Percentiles rank a stretch among this genome's conserved stretches.
These are phyloP conservation scores for Dicorynia guianensis DNA, from an alignment of 306 rosid genomes.

Conservation along the genomic window DNA sequence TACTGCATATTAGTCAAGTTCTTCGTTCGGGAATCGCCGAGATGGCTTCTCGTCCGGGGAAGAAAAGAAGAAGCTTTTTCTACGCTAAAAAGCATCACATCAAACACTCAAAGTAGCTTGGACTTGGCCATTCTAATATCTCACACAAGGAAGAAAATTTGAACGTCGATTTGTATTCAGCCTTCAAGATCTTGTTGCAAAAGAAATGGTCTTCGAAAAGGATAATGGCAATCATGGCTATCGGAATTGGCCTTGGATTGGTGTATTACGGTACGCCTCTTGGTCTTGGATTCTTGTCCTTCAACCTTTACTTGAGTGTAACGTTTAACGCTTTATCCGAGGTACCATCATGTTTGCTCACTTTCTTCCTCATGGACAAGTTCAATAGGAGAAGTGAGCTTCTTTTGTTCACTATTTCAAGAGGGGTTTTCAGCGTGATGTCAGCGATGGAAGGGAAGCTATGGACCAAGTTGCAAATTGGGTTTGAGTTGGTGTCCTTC, in stretches of 20 bases:
- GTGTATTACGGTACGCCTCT: constrained; percentile 76
- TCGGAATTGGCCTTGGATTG: constrained; percentile 60
- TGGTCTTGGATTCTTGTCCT: constrained; percentile 55
- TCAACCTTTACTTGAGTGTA: constrained; percentile 63
- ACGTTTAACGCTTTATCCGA: constrained; percentile 70
- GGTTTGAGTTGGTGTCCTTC: constrained; percentile 63
- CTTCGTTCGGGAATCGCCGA: constrained; percentile 62
- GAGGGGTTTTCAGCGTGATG: constrained; percentile 60
- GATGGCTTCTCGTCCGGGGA: constrained; percentile 70
- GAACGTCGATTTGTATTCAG: constrained; percentile 46
- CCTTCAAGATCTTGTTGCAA: constrained; percentile 41
- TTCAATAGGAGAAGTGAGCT: constrained; percentile 55
- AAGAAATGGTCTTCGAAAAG: constrained; percentile 60
- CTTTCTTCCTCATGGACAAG: constrained; percentile 45
- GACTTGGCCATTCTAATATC: constrained; percentile 42
- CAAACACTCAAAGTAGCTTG: constrained; percentile 23
- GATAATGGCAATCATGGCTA: constrained; percentile 35
- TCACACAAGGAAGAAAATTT: constrained; percentile 31
- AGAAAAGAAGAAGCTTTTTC: constrained; percentile 57
- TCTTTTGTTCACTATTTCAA: constrained; percentile 25
- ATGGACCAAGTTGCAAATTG: constrained; percentile 42
- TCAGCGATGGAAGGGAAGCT: constrained; percentile 41
- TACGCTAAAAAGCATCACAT: constrained; percentile 39
- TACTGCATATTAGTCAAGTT: constrained; percentile 45
- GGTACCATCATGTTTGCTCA: constrained; percentile 55